phyloP scores from a whole-genome alignment of 2,329 filamentous ascomycete species.

The Phialophora tarda region DNA sequence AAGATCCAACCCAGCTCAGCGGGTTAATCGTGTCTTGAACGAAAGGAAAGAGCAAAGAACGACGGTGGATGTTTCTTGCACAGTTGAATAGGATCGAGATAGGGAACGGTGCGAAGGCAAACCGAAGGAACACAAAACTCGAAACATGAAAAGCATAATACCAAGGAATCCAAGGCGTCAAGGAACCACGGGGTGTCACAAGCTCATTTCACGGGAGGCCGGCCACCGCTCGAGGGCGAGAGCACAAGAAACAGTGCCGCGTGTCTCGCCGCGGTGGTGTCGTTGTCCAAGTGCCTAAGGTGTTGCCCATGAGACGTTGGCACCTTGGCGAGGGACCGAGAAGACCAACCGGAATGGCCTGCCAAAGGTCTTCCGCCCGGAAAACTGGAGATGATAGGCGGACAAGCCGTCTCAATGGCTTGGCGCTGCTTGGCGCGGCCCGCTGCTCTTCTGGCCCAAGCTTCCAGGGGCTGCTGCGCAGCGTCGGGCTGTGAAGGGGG shows the following conservation, averaged over 20 bases:
- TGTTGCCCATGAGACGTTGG: conserved; percentile 9
- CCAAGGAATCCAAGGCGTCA: conserved; percentile 6
- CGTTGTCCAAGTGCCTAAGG: conserved; percentile 8
- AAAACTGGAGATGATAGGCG: conserved; percentile 18
- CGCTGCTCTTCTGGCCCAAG: conserved; percentile 1
- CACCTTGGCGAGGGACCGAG: background rate
- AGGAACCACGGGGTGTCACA: background rate
- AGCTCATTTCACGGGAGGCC: background rate
- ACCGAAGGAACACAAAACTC: background rate
- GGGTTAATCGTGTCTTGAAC: background rate
- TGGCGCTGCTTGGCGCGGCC: conserved; percentile 12
- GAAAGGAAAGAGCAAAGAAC: conserved; percentile 2
- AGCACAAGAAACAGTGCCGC: background rate
- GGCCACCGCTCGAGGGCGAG: background rate
- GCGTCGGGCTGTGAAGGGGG: background rate
- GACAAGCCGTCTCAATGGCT: conserved; percentile 6
- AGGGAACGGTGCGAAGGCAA: background rate
- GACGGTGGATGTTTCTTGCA: background rate
- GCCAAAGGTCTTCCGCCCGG: background rate
- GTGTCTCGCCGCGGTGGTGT: conserved; percentile 9
- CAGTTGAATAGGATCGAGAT: background rate
- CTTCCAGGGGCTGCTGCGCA: conserved; percentile 2
- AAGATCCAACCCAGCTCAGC: background rate
- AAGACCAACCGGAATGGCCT: background rate
- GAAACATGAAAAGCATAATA: conserved; percentile 6